A percentile compares a stretch with the other conserved stretches of the same genome.
Evolutionary conservation across 805 yeast genomes (phyloP).

Genomic region (Debaryomyces castellii): DNA sequence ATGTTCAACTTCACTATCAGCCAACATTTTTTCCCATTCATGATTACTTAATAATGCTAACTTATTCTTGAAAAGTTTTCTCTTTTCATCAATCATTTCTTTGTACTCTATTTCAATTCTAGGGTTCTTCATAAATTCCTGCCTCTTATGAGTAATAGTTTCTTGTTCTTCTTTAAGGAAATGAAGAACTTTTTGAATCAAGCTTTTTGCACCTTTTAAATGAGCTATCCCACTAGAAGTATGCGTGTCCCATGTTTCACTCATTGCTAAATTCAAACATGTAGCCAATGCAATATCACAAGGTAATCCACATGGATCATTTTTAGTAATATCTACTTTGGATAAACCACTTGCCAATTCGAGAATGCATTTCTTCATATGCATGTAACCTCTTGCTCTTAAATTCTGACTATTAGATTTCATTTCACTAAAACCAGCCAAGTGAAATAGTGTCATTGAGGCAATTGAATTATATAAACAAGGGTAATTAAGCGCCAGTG

Average conservation of each 20-base stretch:
- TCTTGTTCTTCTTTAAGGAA: slow-evolving; percentile 25
- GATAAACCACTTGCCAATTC: slow-evolving; percentile 59
- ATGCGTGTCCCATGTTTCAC: slow-evolving; percentile 70
- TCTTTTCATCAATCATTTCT: slow-evolving; percentile 1
- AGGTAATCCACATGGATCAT: slow-evolving; percentile 33
- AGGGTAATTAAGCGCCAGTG: slow-evolving; percentile 53
- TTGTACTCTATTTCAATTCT: slow-evolving; percentile 7
- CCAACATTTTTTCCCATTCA: slow-evolving; percentile 32
- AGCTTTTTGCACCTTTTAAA: slow-evolving; percentile 62
- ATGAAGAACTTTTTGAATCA: slow-evolving; percentile 49
- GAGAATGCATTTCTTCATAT: slow-evolving; percentile 60
- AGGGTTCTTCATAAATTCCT: slow-evolving; percentile 4
- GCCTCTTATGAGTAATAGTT: slow-evolving; percentile 8
- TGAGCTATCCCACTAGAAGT: slow-evolving; percentile 69
- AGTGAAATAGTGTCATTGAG: slow-evolving; percentile 65
- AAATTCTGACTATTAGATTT: slow-evolving; percentile 45
- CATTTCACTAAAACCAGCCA: slow-evolving; percentile 34
- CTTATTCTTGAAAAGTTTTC: slow-evolving; percentile 16
- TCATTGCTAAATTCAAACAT: slow-evolving; percentile 59
- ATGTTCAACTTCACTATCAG: slow-evolving; percentile 7
- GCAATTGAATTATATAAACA: slow-evolving; percentile 63
- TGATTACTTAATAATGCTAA: slow-evolving; percentile 29
- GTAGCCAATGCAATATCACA: slow-evolving; percentile 68
- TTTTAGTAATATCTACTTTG: slow-evolving; percentile 14
- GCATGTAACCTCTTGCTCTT: slow-evolving; percentile 49